phyloP scores from a whole-genome alignment of 2,329 filamentous ascomycete species.

The Neophaeococcomyces aloes region DNA sequence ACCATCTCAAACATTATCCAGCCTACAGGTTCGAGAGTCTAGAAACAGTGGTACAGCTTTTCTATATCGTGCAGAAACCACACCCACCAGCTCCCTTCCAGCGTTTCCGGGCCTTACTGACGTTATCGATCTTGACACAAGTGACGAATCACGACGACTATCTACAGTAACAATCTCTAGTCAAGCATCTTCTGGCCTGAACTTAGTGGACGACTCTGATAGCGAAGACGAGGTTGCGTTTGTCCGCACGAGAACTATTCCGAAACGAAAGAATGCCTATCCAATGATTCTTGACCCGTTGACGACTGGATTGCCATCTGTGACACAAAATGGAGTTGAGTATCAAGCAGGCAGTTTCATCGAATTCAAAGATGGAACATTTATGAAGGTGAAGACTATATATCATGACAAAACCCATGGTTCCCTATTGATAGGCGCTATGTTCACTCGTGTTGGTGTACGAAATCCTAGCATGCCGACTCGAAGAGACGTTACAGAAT shows the following conservation, averaged over 20 bases:
- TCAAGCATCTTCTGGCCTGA: background rate
- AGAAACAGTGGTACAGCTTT: too few species aligned
- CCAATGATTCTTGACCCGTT: slow-evolving; percentile 8
- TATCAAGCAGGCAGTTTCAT: slow-evolving; percentile 17
- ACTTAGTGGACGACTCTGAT: background rate
- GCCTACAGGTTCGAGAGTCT: too few species aligned
- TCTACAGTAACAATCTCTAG: background rate
- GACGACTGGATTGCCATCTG: slow-evolving; percentile 37
- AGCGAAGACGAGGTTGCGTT: background rate
- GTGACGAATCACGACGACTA: background rate
- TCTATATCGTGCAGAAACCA: too few species aligned
- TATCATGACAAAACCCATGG: slow-evolving; percentile 19
- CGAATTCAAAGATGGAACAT: slow-evolving; percentile 30
- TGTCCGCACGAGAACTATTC: background rate
- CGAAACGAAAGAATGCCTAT: background rate
- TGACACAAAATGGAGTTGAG: slow-evolving; percentile 31
- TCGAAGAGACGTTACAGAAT: slow-evolving; percentile 37
- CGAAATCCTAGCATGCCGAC: slow-evolving; percentile 29
- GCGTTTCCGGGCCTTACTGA: too few species aligned
- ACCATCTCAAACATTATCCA: too few species aligned
- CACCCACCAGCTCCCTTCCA: too few species aligned
- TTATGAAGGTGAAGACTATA: slow-evolving; percentile 33
- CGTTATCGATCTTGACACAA: too few species aligned
- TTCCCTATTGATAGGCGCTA: slow-evolving; percentile 31
- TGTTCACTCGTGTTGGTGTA: slow-evolving; percentile 26